Base-by-base conservation (phyloP, 2,329 filamentous ascomycete genomes). In the Alternaria incomplexa region DNA sequence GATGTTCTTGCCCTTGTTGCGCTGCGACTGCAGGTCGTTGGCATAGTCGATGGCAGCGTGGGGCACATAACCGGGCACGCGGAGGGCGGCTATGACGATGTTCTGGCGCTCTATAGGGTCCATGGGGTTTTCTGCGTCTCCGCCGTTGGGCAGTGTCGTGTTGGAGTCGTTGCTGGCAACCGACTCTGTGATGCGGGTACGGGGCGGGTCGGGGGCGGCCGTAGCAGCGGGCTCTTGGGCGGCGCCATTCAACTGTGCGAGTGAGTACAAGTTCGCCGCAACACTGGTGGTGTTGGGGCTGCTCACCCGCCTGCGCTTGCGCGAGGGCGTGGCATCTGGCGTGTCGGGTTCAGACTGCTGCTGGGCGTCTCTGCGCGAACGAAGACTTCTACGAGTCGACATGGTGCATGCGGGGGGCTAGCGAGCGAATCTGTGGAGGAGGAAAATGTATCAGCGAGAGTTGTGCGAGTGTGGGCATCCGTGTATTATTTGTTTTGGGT, bases 41-140 rank as follows among this genome's bases (percentile, higher is more conserved):
- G 85, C 84, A 68, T 88, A 90, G 50, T 86, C 81, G 44, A 89
- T 74, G 2, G 83, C 78, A n/a, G 85, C 83, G 64, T 89, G 86
- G 2, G 90, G 83, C 3, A 86, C 77, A 68, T 83, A 83, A 52
- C 79, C 75, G 17, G 83, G 81, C 22, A 81, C 76, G 64, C 79
- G 80, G 58, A 85, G 77, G 47, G 80, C 78, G 56, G 79, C 73
- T 30, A 79, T 79, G 32, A 80, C 73, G 26, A 73, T 64, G 56
- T 79, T 79, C 65, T 80, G 77, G 63, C 76, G 71, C 63, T 79
- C 77, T 5, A 79, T 65, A 15, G 76, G 74, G 58, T 77, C 74
- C 30, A 61, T 23, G n/a, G 73, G 65, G 25, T 67, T 70, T 32
- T 79, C 76, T 46, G 67, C 64, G 54, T 79, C 76, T 32, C 68